Percentiles rank a stretch among this genome's conserved stretches.
These are phyloP conservation scores for Selenicereus undatus DNA, from an alignment of 148 eudicot species.

Conservation along the genomic window DNA sequence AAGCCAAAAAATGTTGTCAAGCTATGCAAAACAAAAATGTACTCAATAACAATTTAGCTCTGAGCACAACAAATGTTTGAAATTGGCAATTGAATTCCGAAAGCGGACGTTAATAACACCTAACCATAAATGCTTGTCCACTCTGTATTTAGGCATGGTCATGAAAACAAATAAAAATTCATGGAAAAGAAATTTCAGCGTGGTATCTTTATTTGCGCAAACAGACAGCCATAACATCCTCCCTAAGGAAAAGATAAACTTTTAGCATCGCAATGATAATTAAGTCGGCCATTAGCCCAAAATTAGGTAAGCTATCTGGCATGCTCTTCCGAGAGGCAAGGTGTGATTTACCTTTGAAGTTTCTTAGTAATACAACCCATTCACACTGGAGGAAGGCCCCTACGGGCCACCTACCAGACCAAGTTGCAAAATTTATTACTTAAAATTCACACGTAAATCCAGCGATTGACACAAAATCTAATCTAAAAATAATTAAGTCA, in stretches of 20 bases:
- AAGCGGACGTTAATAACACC: background rate
- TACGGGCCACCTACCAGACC: background rate
- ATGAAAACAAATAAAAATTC: too few relatives aligned
- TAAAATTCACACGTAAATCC: slow-evolving; percentile 6
- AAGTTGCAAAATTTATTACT: background rate
- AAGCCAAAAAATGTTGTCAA: slow-evolving; percentile 16
- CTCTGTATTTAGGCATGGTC: background rate
- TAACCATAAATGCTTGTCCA: background rate
- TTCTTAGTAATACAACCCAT: slow-evolving; percentile 1
- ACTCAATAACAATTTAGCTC: background rate
- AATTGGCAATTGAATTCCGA: background rate
- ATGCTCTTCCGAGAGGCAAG: background rate
- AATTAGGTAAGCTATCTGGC: background rate
- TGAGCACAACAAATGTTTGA: background rate
- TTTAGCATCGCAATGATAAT: background rate
- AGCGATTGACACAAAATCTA: background rate
- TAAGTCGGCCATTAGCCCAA: slow-evolving; percentile 4
- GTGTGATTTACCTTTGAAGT: background rate
- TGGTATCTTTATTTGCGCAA: background rate
- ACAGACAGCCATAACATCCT: background rate
- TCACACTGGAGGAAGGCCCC: slow-evolving; percentile 2
- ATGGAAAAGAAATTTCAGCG: background rate
- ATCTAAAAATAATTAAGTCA: slow-evolving; percentile 9
- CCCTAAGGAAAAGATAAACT: background rate
- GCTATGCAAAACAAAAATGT: background rate